These are phyloP conservation scores for Leptomonas pyrrhocoris DNA, from an alignment of 208 protist genomes.

Conservation along the genomic window DNA sequence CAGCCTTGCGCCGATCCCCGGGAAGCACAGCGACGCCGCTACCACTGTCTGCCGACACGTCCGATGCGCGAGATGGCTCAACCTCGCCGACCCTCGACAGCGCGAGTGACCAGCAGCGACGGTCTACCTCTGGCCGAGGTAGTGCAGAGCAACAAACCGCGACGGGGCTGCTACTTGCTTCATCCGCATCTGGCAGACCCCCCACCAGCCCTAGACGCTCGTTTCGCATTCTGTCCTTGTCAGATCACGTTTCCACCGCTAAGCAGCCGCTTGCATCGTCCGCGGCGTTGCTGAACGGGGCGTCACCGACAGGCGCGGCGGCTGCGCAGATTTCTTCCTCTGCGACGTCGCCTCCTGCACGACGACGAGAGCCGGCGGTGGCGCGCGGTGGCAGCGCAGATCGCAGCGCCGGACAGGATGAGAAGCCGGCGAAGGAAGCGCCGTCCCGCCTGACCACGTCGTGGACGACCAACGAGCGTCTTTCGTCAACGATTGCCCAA, in stretches of 20 bases:
- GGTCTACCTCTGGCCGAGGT: constrained; percentile 2
- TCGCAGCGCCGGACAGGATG: background rate
- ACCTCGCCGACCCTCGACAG: constrained; percentile 24
- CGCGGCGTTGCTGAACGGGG: background rate
- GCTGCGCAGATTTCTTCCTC: background rate
- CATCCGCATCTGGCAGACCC: background rate
- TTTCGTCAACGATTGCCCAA: constrained; percentile 3
- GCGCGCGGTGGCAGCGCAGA: background rate
- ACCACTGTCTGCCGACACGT: no score
- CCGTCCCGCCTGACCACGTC: background rate
- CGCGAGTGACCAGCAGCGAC: constrained; percentile 16
- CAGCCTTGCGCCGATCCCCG: constrained; percentile 16
- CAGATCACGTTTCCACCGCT: constrained; percentile 20
- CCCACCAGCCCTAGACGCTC: constrained; percentile 18
- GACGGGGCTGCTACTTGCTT: background rate
- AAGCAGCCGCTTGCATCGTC: constrained; percentile 13
- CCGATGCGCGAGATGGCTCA: constrained; percentile 12
- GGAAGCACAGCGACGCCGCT: background rate
- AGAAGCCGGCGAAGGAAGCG: background rate
- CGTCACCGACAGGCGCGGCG: background rate
- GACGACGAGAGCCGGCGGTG: background rate
- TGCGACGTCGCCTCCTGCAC: background rate
- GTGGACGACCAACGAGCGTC: constrained; percentile 2
- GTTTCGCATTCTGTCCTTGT: constrained; percentile 21
- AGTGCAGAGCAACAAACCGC: constrained; percentile 4